Percentiles rank a stretch among this genome's conserved stretches.
Conservation (phyloP, 2,329 filamentous ascomycete genomes). For the Gnomoniopsis smithogilvyi region DNA sequence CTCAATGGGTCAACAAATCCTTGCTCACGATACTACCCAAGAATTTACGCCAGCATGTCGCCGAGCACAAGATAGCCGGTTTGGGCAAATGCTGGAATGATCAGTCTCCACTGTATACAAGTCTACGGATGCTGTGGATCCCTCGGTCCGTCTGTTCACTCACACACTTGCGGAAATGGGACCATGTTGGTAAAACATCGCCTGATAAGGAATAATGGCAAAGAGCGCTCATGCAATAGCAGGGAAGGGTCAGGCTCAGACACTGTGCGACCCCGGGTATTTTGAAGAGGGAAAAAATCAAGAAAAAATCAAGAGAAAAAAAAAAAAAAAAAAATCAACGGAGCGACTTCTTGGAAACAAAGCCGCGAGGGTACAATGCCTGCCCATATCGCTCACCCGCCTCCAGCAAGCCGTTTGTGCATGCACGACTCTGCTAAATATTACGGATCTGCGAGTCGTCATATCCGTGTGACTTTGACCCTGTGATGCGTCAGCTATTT, state of each 20-base stretch:
- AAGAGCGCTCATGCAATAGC: conserved; percentile 3
- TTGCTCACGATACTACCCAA: too few relatives aligned
- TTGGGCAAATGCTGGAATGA: too few relatives aligned
- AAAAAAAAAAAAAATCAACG: neutral
- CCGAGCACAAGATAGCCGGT: too few relatives aligned
- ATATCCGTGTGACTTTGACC: conserved; percentile 25
- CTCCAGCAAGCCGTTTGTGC: neutral
- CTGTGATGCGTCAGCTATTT: neutral
- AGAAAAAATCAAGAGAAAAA: neutral
- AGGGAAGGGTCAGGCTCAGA: neutral
- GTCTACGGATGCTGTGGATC: too few relatives aligned
- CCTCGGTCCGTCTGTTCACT: too few relatives aligned
- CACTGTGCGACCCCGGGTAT: conserved; percentile 5
- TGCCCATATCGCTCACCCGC: neutral
- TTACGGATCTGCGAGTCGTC: neutral
- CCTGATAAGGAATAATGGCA: neutral
- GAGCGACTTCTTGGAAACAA: neutral
- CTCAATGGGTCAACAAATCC: too few relatives aligned
- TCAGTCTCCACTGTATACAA: too few relatives aligned
- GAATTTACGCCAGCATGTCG: too few relatives aligned
- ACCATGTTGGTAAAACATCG: neutral
- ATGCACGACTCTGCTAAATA: neutral
- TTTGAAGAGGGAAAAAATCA: neutral
- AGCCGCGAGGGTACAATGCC: neutral
- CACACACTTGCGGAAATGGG: neutral